phyloP scores from a whole-genome alignment of 495 filamentous ascomycete genomes.

The Penicillium pulvis region DNA sequence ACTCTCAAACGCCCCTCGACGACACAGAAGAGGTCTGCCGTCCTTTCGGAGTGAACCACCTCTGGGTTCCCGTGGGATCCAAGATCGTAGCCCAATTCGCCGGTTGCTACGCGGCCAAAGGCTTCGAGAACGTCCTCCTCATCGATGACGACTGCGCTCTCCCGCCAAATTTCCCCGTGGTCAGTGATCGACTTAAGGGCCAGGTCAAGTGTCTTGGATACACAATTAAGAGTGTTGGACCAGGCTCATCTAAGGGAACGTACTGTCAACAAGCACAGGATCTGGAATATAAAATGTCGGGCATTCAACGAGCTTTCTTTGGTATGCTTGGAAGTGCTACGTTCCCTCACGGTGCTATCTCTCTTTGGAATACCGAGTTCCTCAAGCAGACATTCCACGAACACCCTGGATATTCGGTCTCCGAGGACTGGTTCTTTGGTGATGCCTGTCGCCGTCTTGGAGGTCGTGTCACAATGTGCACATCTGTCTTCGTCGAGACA shows the following conservation, averaged over 20 bases:
- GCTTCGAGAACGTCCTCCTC: conserved; percentile 44
- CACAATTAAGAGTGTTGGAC: conserved; percentile 45
- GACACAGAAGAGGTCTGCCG: conserved; percentile 50
- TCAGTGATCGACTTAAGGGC: conserved; percentile 39
- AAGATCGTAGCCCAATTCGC: conserved; percentile 52
- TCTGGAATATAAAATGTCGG: conserved; percentile 49
- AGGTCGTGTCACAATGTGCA: conserved; percentile 51
- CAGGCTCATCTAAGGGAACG: conserved; percentile 32
- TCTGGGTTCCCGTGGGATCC: conserved; percentile 42
- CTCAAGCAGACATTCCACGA: conserved; percentile 44
- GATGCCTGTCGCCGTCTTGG: conserved; percentile 46
- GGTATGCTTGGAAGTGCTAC: conserved; percentile 44
- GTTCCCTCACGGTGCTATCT: conserved; percentile 48
- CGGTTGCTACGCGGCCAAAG: conserved; percentile 42
- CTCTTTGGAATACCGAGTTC: conserved; percentile 45
- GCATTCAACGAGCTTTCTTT: conserved; percentile 41
- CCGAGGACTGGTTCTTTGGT: conserved; percentile 52
- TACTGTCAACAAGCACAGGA: conserved; percentile 50
- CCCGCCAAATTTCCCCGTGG: conserved; percentile 45
- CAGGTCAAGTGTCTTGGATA: conserved; percentile 45
- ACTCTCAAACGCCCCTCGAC: conserved; percentile 41
- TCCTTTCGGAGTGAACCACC: conserved; percentile 41
- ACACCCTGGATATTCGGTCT: conserved; percentile 47
- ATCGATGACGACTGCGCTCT: conserved; percentile 53
- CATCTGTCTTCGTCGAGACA: conserved; percentile 51